Percentiles rank a stretch among this genome's conserved stretches.
Evolutionary conservation across 1,139 yeast genomes (phyloP).

Genomic region (Magnusiomyces suaveolens): DNA sequence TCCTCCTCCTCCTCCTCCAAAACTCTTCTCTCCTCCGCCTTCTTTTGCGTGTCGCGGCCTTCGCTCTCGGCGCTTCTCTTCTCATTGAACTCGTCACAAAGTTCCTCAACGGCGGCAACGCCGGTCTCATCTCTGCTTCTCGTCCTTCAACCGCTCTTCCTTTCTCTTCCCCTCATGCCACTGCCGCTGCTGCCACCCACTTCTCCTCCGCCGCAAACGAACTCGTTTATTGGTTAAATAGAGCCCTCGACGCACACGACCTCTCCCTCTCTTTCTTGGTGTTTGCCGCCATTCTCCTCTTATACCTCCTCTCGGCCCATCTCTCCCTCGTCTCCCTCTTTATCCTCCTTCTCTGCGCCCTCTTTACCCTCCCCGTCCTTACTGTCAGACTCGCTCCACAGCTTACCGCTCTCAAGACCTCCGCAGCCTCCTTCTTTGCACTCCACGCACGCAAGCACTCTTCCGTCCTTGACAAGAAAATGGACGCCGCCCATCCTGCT

Average conservation of each 20-base stretch:
- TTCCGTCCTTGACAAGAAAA: constrained; percentile 40
- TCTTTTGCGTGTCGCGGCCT: constrained; percentile 44
- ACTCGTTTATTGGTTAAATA: constrained; percentile 38
- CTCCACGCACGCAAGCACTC: no score
- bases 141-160: constrained; percentile 28
- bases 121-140: constrained; percentile 29
- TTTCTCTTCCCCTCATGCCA: no score
- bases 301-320: constrained; percentile 67
- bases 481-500: constrained; percentile 46
- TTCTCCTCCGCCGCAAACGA: constrained; percentile 27
- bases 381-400: not conserved
- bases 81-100: constrained; percentile 31
- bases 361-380: constrained; percentile 63
- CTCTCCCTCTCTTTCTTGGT: constrained; percentile 63
- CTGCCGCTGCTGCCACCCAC: no score
- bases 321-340: constrained; percentile 64
- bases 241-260: constrained; percentile 56
- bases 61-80: constrained; percentile 28
- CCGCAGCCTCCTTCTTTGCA: no score
- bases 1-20: constrained; percentile 53
- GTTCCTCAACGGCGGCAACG: constrained; percentile 26
- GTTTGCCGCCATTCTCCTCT: constrained; percentile 53
- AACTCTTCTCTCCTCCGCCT: constrained; percentile 61
- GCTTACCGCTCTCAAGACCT: no score
- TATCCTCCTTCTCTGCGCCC: constrained; percentile 46